Percentiles rank a stretch among this genome's conserved stretches.
Conservation (phyloP, 768 basidiomycete genomes). For the Hypholoma sublateritium region DNA sequence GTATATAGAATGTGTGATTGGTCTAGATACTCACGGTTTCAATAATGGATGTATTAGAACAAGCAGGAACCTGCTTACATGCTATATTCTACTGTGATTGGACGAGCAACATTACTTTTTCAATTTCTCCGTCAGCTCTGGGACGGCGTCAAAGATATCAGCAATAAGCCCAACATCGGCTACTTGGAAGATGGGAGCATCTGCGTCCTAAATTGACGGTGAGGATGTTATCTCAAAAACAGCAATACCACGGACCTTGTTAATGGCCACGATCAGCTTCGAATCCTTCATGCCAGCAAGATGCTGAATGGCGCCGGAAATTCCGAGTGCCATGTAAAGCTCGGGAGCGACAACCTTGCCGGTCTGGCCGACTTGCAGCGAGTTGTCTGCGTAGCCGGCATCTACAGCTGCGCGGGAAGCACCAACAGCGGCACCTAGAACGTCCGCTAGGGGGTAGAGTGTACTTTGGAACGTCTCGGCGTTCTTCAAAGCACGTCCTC, state of each 20-base stretch:
- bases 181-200: constrained; percentile 99
- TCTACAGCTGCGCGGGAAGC: constrained; percentile 99
- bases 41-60: neutral
- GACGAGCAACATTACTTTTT: constrained; percentile 36
- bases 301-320: constrained; percentile 98
- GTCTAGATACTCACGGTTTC: neutral
- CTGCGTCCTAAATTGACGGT: constrained; percentile 65
- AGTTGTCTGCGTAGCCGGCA: constrained; percentile 97
- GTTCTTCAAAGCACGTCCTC: constrained; percentile 92
- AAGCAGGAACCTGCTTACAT: neutral
- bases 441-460: constrained; percentile 90
- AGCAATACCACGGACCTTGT: constrained; percentile 64
- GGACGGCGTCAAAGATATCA: constrained; percentile 90
- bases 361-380: constrained; percentile 98
- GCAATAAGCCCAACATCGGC: constrained; percentile 94
- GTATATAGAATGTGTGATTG: neutral
- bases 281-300: constrained; percentile 99
- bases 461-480: constrained; percentile 88
- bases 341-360: constrained; percentile 98
- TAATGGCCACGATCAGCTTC: constrained; percentile 96
- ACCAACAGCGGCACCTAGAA: constrained; percentile 91
- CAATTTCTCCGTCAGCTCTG: constrained; percentile 86
- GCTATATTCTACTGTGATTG: neutral
- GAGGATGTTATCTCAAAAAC: constrained; percentile 7
- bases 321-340: constrained; percentile 94